Evolutionary conservation across 805 yeast genomes (phyloP).

Genomic region (Lachancea sp.): DNA sequence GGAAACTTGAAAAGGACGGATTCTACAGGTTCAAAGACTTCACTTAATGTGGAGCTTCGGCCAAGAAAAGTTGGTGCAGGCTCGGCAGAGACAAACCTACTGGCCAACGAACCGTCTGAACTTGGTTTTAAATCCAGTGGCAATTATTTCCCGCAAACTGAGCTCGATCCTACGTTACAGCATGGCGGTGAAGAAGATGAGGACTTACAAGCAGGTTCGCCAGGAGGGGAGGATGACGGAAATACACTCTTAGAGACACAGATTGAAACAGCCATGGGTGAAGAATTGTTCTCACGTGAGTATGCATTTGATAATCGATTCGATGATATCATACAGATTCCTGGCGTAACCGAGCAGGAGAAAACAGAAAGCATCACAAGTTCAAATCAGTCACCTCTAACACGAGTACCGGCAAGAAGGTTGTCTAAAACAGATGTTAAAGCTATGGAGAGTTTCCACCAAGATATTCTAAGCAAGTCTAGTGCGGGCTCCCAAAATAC

Average conservation of each 20-base stretch:
- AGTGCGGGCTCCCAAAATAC: neutral
- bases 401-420: conserved; percentile 4
- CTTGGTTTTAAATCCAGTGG: conserved; percentile 2
- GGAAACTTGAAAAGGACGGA: neutral
- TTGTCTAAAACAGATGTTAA: conserved; percentile 7
- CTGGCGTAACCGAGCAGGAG: neutral
- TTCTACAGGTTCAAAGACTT: neutral
- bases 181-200: neutral
- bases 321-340: conserved; percentile 5
- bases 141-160: conserved; percentile 4
- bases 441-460: conserved; percentile 8
- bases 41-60: conserved; percentile 4
- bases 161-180: neutral
- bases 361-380: conserved; percentile 11
- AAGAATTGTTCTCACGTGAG: conserved; percentile 13
- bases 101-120: neutral
- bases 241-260: conserved; percentile 3
- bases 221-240: neutral
- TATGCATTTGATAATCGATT: conserved; percentile 17
- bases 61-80: neutral
- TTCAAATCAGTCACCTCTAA: conserved; percentile 18
- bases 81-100: neutral
- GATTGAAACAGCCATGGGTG: conserved; percentile 13
- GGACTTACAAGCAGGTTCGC: neutral
- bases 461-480: conserved; percentile 1